Evolutionary conservation across 192 early-diverging fungal genomes (phyloP), one percentile per base, ranked within the genome.

Genomic region (Coemansia sp.): DNA sequence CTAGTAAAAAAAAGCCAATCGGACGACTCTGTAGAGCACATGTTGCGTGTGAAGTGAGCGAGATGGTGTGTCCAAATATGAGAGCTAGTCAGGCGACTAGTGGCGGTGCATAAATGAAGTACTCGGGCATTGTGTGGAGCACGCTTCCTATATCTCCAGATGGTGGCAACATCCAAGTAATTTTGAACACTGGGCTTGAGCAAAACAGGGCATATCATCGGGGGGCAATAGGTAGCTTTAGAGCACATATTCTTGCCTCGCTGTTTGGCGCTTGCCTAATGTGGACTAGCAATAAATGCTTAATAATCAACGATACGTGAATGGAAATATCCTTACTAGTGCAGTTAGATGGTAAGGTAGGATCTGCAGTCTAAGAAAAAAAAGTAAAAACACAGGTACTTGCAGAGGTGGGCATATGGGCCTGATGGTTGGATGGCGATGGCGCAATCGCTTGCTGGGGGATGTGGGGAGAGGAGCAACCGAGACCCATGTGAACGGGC

Each of bases 371-470:
- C 45, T 18, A 9, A 20, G 45, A n/a, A 47, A 20, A 4, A 20
- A 47, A 47, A 22, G 5, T 9, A 20, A 20, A 8, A 47, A 9
- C 45, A 47, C 45, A 47, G 16, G 39, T 13, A 13, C 39, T 34
- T 34, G 32, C 32, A 34, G 32, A 11, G 10, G 13, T 24, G 45
- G 45, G 45, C 18, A 4, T 47, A 20, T 47, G 18, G 5, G 53
- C 29, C 53, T 12, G 30, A 29, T 56, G 53, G 53, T 56, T 56
- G 53, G 53, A 2, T 30, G 34, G 30, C 53, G 53, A 56, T 56
- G 53, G 53, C 29, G 53, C 53, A 56, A 56, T 56, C 53, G 30
- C 13, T 11, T 44, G 11, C 1, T 18, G 4, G 53, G 16, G 29
- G 29, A 50, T 11, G 49, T 56, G 53, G 53, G 53, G 53, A 24